These are phyloP conservation scores for Diddensiella caesifluorescens DNA, from an alignment of 805 yeast genomes.

Conservation along the genomic window DNA sequence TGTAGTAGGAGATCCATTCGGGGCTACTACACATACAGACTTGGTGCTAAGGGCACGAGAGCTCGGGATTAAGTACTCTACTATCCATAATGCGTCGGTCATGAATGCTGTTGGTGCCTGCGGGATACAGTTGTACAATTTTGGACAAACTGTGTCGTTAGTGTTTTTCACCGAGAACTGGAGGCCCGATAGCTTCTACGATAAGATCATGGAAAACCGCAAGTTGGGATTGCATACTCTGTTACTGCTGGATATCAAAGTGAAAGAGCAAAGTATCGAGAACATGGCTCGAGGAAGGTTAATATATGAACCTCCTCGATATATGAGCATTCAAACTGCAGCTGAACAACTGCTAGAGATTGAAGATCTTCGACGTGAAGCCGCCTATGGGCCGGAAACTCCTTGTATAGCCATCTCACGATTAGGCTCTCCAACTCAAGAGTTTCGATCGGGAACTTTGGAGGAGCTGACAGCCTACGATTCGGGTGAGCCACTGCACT, in stretches of 20 bases:
- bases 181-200: slow-evolving; percentile 95
- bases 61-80: slow-evolving; percentile 67
- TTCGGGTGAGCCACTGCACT: slow-evolving; percentile 91
- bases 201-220: slow-evolving; percentile 83
- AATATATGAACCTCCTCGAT: slow-evolving; percentile 94
- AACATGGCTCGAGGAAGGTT: slow-evolving; percentile 89
- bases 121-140: slow-evolving; percentile 89
- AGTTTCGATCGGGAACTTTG: slow-evolving; percentile 79
- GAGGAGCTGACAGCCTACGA: slow-evolving; percentile 74
- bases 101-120: slow-evolving; percentile 99
- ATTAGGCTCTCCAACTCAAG: slow-evolving; percentile 79
- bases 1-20: slow-evolving; percentile 97
- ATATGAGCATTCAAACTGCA: slow-evolving; percentile 88
- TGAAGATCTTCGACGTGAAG: slow-evolving; percentile 69
- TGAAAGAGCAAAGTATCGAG: slow-evolving; percentile 92
- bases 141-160: slow-evolving; percentile 95
- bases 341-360: slow-evolving; percentile 83
- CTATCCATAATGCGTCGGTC: slow-evolving; percentile 91
- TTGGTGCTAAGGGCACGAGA: slow-evolving; percentile 87
- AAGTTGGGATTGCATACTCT: slow-evolving; percentile 87
- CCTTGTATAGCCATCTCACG: slow-evolving; percentile 94
- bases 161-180: slow-evolving; percentile 93
- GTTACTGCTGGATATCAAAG: slow-evolving; percentile 84
- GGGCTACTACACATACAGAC: slow-evolving; percentile 98
- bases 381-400: slow-evolving; percentile 78